These are phyloP conservation scores for Ceriops tagal DNA, from an alignment of 345 rosid species.

Conservation along the genomic window DNA sequence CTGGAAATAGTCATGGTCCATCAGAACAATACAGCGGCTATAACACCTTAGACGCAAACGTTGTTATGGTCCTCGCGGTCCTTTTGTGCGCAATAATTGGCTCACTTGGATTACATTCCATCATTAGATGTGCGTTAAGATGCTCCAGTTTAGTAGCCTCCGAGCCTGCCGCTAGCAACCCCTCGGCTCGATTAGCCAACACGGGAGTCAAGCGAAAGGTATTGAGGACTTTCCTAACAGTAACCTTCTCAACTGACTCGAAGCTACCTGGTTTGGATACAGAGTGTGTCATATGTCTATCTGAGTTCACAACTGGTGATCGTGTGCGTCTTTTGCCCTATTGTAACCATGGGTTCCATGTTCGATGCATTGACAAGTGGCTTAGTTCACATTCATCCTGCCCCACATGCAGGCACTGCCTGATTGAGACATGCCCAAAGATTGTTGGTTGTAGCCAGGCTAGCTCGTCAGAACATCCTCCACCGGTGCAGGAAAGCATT, in stretches of 20 bases:
- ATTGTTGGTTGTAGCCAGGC: conserved; percentile 47
- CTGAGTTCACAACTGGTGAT: conserved; percentile 43
- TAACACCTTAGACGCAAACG: conserved; percentile 33
- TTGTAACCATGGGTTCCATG: conserved; percentile 70
- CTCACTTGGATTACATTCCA: conserved; percentile 42
- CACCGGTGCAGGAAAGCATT: conserved; percentile 33
- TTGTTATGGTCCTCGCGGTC: conserved; percentile 43
- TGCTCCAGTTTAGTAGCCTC: conserved; percentile 34
- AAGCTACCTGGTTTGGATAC: conserved; percentile 44
- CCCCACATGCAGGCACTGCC: conserved; percentile 68
- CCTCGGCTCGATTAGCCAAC: conserved; percentile 24
- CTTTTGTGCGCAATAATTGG: conserved; percentile 48
- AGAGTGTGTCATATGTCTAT: conserved; percentile 54
- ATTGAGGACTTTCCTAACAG: conserved; percentile 41
- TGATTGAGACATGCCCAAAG: conserved; percentile 67
- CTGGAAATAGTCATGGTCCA: conserved; percentile 27
- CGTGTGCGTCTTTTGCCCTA: conserved; percentile 46
- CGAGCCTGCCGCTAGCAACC: conserved; percentile 16
- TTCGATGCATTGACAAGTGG: conserved; percentile 61
- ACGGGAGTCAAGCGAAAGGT: conserved; percentile 43
- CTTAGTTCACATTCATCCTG: conserved; percentile 61
- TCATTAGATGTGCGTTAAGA: conserved; percentile 40
- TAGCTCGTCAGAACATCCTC: conserved; percentile 34
- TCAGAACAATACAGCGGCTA: conserved; percentile 12
- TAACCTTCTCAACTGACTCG: conserved; percentile 37